phyloP scores from a whole-genome alignment of 2,329 filamentous ascomycete genomes.

The Fusarium paranaense region DNA sequence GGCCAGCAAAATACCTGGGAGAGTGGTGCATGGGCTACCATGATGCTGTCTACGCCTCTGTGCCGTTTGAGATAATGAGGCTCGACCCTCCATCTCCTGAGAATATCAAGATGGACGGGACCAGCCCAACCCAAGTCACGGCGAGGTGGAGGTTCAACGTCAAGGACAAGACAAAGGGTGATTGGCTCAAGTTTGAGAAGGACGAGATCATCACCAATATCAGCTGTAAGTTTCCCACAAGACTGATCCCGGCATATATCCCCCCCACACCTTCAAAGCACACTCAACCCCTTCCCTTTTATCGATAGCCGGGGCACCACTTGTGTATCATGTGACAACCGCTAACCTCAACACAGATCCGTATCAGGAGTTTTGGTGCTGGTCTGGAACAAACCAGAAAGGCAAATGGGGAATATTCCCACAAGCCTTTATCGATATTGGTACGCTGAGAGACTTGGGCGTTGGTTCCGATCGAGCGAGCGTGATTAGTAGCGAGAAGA shows the following conservation, averaged over 20 bases:
- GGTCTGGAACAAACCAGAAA: conserved; percentile 64
- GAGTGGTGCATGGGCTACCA: conserved; percentile 71
- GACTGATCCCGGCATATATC: neutral
- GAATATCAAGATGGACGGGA: conserved; percentile 60
- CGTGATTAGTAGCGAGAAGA: conserved; percentile 50
- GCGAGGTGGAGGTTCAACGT: conserved; percentile 66
- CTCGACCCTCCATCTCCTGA: conserved; percentile 59
- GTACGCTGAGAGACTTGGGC: conserved; percentile 55
- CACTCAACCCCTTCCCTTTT: neutral
- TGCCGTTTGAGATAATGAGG: conserved; percentile 61
- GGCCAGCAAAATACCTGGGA: conserved; percentile 63
- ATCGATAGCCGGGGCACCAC: neutral
- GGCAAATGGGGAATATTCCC: conserved; percentile 67
- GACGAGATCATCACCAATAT: conserved; percentile 76
- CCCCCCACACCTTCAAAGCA: neutral
- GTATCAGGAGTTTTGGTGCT: conserved; percentile 66
- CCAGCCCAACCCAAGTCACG: conserved; percentile 61
- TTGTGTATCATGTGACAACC: neutral
- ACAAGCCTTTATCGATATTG: conserved; percentile 60
- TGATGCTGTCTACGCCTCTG: conserved; percentile 62
- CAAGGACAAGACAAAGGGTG: conserved; percentile 53
- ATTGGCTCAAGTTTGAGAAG: conserved; percentile 73
- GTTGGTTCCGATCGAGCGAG: conserved; percentile 45
- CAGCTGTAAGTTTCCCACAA: conserved; percentile 55
- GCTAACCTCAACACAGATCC: conserved; percentile 50